Evolutionary conservation across 78 protist genomes (phyloP).

Genomic region (Bodo saltans): DNA sequence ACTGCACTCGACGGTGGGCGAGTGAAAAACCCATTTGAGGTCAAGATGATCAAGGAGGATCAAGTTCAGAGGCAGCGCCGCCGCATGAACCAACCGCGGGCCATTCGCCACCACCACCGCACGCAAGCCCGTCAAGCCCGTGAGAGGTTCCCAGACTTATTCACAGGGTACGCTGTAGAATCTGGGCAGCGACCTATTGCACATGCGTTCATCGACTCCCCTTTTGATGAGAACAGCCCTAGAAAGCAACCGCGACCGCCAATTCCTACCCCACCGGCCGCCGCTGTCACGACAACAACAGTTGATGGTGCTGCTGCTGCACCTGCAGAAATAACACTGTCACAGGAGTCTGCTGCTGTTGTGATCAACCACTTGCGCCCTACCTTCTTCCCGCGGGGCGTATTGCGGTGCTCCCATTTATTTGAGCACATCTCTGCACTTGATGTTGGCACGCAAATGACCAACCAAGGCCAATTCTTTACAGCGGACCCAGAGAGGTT

Average conservation of each 20-base stretch:
- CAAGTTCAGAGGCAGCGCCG: background rate
- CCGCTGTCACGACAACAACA: background rate
- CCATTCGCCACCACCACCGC: background rate
- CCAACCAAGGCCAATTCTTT: constrained; percentile 5
- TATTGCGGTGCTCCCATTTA: background rate
- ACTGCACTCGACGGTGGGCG: background rate
- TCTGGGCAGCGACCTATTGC: no score
- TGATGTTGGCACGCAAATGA: background rate
- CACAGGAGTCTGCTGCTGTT: background rate
- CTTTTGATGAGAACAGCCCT: no score
- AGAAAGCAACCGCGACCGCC: no score
- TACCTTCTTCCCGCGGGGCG: background rate
- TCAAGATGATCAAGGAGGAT: background rate
- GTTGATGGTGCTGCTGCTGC: background rate
- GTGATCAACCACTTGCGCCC: no score
- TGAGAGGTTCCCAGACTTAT: background rate
- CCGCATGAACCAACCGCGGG: background rate
- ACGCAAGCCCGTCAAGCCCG: background rate
- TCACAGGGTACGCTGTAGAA: background rate
- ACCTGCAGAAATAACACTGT: background rate
- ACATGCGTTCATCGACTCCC: no score
- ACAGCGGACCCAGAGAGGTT: background rate
- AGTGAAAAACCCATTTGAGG: background rate
- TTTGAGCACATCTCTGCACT: background rate
- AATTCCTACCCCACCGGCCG: background rate